A percentile compares a stretch with the other conserved stretches of the same genome.
phyloP scores from a whole-genome alignment of 257 asterid genomes.

The Solanum pennellii region DNA sequence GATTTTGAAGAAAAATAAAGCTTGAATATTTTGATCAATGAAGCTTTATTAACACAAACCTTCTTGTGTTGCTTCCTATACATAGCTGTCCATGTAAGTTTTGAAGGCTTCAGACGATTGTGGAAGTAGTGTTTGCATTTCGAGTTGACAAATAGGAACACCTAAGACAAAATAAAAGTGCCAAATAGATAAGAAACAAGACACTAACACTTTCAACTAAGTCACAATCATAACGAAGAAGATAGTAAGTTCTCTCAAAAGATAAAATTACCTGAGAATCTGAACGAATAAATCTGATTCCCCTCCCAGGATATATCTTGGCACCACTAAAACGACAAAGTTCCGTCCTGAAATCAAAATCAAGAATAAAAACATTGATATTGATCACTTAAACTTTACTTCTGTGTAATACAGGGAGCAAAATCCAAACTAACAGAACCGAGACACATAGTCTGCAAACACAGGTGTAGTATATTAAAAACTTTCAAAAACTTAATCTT shows the following conservation, averaged over 20 bases:
- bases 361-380: not conserved
- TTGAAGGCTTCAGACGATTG: slow-evolving; percentile 77
- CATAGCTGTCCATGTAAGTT: slow-evolving; percentile 86
- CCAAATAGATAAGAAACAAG: not conserved
- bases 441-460: not conserved
- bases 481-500: not conserved
- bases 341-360: slow-evolving; percentile 49
- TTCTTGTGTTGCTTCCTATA: slow-evolving; percentile 83
- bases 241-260: too few species aligned
- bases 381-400: not conserved
- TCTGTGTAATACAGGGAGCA: not conserved
- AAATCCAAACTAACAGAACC: not conserved
- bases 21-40: not conserved
- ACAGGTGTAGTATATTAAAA: not conserved
- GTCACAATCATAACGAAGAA: not conserved
- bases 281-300: slow-evolving; percentile 54
- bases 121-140: slow-evolving; percentile 90
- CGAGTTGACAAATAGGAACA: slow-evolving; percentile 67
- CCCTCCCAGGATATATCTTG: slow-evolving; percentile 81
- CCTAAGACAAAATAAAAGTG: slow-evolving; percentile 15
- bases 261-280: slow-evolving; percentile 63
- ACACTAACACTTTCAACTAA: not conserved
- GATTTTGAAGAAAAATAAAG: not conserved
- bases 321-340: slow-evolving; percentile 74
- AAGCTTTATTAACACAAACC: slow-evolving; percentile 12